Evolutionary conservation across 1,139 yeast genomes (phyloP), one percentile per base, ranked within the genome.

Genomic region (Zygoascus meyerae): DNA sequence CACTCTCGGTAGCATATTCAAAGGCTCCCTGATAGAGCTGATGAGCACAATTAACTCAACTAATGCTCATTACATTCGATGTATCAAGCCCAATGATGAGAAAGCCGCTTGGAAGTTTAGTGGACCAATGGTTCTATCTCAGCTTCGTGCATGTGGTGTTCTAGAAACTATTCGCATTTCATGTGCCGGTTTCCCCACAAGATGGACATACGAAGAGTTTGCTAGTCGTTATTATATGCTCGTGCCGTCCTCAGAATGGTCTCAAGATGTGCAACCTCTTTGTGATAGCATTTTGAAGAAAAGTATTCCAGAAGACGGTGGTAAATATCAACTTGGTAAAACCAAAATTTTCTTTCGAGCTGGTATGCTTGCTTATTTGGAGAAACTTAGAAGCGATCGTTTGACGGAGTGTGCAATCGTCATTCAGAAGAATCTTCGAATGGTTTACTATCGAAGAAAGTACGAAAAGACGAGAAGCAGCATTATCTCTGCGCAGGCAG

Each of bases 91-190:
- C 8, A 92, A 92, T 65, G 96, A 92, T 59, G 82, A 80, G 51
- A 92, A 92, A 68, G 82, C 79, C 50, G 95, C 98, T 2, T 92
- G 98, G 98, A 84, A 82, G 63, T 92, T 92, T 68, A 96, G 89
- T 62, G 89, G 95, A 30, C 76, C 90, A 46, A 89, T 92, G 97
- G 98, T 92, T 40, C 74, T 92, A 54, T 83, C 95, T 6, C 98
- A 92, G 67, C 75, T 92, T 55, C 80, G 98, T 62, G 98, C 98
- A 12, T 92, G 98, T 74, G 98, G 98, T 81, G 98, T 92, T 44
- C 74, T 92, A 57, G 98, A 94, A 67, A 92, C 98, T 1, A 92
- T 92, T 62, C 75, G 95, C 59, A 92, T 92, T 46, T 90, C 97
- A 8, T 90, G 97, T 69, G 97, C 96, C 44, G 98, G 98, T 34